A percentile compares a stretch with the other conserved stretches of the same genome.
phyloP scores from a whole-genome alignment of 305 asterid genomes.

The Fraxinus ornus region DNA sequence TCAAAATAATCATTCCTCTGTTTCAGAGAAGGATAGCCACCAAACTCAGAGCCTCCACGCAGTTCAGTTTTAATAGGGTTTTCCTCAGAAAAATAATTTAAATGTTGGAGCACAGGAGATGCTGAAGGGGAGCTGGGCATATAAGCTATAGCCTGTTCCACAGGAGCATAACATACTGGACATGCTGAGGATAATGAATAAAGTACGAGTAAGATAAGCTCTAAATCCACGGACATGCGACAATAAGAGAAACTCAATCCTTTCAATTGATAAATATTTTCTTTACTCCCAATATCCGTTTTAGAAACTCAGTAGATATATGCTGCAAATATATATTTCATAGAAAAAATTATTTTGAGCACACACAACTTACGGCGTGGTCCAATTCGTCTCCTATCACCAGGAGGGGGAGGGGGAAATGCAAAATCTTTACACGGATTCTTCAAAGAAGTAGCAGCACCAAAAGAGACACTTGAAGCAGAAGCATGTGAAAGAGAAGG shows the following conservation, averaged over 20 bases:
- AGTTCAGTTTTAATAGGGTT: conserved; percentile 56
- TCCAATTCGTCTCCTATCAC: conserved; percentile 68
- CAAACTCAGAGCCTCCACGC: conserved; percentile 87
- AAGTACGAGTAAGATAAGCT: conserved; percentile 18
- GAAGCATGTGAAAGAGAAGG: conserved; percentile 44
- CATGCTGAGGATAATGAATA: conserved; percentile 62
- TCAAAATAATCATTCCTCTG: conserved; percentile 72
- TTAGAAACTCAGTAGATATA: conserved; percentile 14
- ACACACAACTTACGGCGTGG: conserved; percentile 82
- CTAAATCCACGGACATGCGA: not conserved
- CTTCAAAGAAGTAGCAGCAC: conserved; percentile 24
- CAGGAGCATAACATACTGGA: conserved; percentile 84
- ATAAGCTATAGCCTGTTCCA: conserved; percentile 77
- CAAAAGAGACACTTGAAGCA: conserved; percentile 31
- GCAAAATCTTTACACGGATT: conserved; percentile 76
- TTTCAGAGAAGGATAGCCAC: conserved; percentile 87
- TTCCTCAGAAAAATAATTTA: conserved; percentile 70
- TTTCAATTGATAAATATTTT: conserved; percentile 18
- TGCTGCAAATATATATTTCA: not conserved
- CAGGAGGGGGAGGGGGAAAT: conserved; percentile 91
- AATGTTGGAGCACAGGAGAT: conserved; percentile 69
- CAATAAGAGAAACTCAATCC: not conserved
- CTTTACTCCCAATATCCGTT: conserved; percentile 12
- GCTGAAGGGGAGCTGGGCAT: conserved; percentile 70
- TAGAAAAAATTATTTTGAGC: conserved; percentile 16